Conservation (phyloP, 441 rosid species). For the Gossypium aridum region DNA sequence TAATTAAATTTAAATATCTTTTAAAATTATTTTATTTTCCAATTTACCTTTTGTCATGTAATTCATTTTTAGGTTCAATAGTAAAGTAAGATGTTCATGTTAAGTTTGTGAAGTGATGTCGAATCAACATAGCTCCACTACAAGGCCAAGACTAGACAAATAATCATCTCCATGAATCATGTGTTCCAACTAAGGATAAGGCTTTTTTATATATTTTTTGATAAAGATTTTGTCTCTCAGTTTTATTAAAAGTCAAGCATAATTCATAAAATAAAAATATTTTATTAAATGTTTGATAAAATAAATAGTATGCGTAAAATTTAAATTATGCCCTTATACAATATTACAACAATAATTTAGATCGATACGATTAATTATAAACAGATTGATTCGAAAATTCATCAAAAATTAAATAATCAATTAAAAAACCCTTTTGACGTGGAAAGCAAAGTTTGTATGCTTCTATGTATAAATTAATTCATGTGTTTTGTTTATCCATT, state of each 20-base stretch:
- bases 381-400: too few species aligned
- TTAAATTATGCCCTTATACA: too few species aligned
- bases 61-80: background rate
- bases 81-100: background rate
- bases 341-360: too few species aligned
- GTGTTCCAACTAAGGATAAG: background rate
- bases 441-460: background rate
- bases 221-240: too few species aligned
- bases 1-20: too few species aligned
- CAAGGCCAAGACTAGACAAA: background rate
- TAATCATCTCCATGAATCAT: background rate
- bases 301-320: too few species aligned
- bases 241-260: too few species aligned
- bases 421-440: background rate
- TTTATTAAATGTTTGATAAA: too few species aligned
- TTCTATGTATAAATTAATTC: background rate
- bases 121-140: background rate
- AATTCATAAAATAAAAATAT: too few species aligned
- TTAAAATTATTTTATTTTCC: background rate
- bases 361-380: too few species aligned
- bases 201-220: too few species aligned
- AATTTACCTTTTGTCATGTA: background rate
- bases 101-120: background rate
- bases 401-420: background rate
- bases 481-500: too few species aligned